phyloP scores from a whole-genome alignment of 1,139 yeast genomes.

The Kodamaea plutei region DNA sequence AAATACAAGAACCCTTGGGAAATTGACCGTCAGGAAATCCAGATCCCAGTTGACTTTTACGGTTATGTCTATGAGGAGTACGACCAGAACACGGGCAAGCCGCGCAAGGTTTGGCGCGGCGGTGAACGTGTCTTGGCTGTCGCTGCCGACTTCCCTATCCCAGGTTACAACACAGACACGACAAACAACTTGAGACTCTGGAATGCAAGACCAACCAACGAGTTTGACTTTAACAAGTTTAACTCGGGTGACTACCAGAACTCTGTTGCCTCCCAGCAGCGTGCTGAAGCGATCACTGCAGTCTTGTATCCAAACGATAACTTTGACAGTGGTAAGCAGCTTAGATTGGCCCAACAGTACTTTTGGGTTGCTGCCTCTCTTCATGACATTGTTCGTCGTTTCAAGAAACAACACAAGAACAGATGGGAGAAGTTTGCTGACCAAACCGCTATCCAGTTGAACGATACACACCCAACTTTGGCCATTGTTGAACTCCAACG shows the following conservation, averaged over 20 bases:
- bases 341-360: conserved; percentile 91
- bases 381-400: conserved; percentile 87
- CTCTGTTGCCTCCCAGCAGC: conserved; percentile 80
- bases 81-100: conserved; percentile 48
- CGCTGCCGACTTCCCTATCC: conserved; percentile 92
- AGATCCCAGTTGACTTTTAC: conserved; percentile 88
- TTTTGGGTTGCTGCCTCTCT: conserved; percentile 96
- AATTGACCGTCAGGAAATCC: conserved; percentile 79
- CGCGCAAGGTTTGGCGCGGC: conserved; percentile 72
- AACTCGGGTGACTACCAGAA: conserved; percentile 88
- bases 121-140: conserved; percentile 87
- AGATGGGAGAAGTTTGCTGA: conserved; percentile 84
- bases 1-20: conserved; percentile 91
- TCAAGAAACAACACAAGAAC: conserved; percentile 65
- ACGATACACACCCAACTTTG: conserved; percentile 93
- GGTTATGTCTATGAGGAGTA: conserved; percentile 69
- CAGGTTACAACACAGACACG: conserved; percentile 80
- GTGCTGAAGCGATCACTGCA: conserved; percentile 88
- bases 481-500: conserved; percentile 90
- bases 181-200: conserved; percentile 89
- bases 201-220: conserved; percentile 87
- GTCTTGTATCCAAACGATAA: conserved; percentile 92
- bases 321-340: conserved; percentile 85
- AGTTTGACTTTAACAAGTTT: conserved; percentile 88
- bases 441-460: conserved; percentile 85